A percentile compares a stretch with the other conserved stretches of the same genome.
These are phyloP conservation scores for Tubosaeta brunneosetosa DNA, from an alignment of 768 basidiomycete species.

Conservation along the genomic window DNA sequence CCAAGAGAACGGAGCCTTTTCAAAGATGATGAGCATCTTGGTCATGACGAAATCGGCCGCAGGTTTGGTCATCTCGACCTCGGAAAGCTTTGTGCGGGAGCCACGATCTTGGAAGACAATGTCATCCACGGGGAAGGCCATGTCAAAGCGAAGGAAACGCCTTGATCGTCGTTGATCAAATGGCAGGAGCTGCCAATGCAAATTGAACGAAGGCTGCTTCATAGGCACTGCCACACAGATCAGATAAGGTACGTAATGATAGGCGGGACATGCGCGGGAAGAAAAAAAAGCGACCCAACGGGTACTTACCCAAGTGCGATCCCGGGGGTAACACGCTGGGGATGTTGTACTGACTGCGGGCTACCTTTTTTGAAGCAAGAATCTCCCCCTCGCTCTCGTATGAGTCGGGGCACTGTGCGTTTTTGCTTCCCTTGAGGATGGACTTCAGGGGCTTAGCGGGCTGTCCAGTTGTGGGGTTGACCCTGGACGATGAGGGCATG, in stretches of 20 bases:
- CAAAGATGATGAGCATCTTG: slow-evolving; percentile 48
- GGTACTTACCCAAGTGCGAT: slow-evolving; percentile 24
- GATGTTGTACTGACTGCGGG: slow-evolving; percentile 19
- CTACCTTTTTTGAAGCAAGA: slow-evolving; percentile 17
- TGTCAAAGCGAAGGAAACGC: slow-evolving; percentile 46
- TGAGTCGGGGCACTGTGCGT: slow-evolving; percentile 13
- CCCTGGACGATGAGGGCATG: slow-evolving; percentile 14
- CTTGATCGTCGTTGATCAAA: slow-evolving; percentile 30
- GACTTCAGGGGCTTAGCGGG: slow-evolving; percentile 24
- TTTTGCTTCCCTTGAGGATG: slow-evolving; percentile 27
- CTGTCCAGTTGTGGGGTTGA: slow-evolving; percentile 19
- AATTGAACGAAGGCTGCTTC: slow-evolving; percentile 38
- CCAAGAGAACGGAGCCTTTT: slow-evolving; percentile 33
- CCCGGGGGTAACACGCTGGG: slow-evolving; percentile 20
- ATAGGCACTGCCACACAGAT: slow-evolving; percentile 31
- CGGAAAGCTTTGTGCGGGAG: slow-evolving; percentile 28
- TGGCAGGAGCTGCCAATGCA: slow-evolving; percentile 49
- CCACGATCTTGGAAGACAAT: slow-evolving; percentile 22
- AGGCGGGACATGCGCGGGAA: slow-evolving; percentile 2
- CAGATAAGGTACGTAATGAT: slow-evolving; percentile 27
- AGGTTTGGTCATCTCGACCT: slow-evolving; percentile 38
- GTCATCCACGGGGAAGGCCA: slow-evolving; percentile 40
- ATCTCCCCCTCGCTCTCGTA: slow-evolving; percentile 31
- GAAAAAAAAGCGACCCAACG: neutral
- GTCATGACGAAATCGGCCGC: slow-evolving; percentile 41